Percentiles rank a stretch among this genome's conserved stretches.
Evolutionary conservation across 768 basidiomycete species (phyloP).

Genomic region (Postia placenta): DNA sequence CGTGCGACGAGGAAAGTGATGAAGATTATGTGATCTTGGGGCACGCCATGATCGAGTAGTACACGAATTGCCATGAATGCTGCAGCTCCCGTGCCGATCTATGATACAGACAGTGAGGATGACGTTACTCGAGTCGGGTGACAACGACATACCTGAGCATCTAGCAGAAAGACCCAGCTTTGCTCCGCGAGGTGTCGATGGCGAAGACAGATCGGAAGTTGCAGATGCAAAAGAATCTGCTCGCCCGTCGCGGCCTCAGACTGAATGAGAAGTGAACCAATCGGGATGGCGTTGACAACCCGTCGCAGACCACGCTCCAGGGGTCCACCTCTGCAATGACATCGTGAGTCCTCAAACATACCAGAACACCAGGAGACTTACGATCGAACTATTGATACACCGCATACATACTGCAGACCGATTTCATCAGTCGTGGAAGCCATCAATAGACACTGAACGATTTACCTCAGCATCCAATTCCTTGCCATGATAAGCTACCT

Average conservation of each 20-base stretch:
- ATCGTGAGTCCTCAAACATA: slow-evolving; percentile 5
- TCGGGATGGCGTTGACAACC: slow-evolving; percentile 77
- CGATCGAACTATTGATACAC: slow-evolving; percentile 87
- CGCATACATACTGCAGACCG: slow-evolving; percentile 62
- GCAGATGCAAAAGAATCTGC: slow-evolving; percentile 76
- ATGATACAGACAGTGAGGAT: not conserved
- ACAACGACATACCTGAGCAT: slow-evolving; percentile 60
- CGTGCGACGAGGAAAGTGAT: slow-evolving; percentile 84
- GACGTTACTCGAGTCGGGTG: not conserved
- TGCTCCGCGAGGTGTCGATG: slow-evolving; percentile 55
- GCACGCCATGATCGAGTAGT: slow-evolving; percentile 88
- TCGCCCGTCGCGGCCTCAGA: slow-evolving; percentile 82
- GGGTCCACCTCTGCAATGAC: slow-evolving; percentile 64
- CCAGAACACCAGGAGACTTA: slow-evolving; percentile 31
- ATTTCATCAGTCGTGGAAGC: slow-evolving; percentile 1
- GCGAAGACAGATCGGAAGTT: slow-evolving; percentile 73
- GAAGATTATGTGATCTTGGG: slow-evolving; percentile 80
- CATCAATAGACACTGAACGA: not conserved
- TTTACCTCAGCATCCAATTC: slow-evolving; percentile 54
- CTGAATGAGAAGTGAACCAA: slow-evolving; percentile 90
- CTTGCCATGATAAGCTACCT: slow-evolving; percentile 50
- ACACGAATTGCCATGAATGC: slow-evolving; percentile 95
- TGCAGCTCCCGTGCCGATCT: slow-evolving; percentile 92
- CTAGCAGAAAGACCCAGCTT: slow-evolving; percentile 82
- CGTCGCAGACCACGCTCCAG: slow-evolving; percentile 87